Evolutionary conservation across 129 eudicot genomes (phyloP).

Genomic region (Heracleum sosnowskyi): DNA sequence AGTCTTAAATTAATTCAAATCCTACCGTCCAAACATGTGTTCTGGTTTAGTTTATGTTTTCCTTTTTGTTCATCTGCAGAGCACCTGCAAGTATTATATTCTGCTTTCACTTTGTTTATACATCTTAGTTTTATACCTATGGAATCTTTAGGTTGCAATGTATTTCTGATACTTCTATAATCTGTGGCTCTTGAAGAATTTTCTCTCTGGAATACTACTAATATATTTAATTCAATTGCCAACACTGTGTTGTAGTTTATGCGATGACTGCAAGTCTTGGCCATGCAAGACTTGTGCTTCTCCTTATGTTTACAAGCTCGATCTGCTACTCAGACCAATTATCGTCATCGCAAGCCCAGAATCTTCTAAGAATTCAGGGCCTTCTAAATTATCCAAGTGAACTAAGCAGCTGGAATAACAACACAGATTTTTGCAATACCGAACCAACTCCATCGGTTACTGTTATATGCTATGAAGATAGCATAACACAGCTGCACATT

Average conservation of each 20-base stretch:
- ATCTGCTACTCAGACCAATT: conserved; percentile 28
- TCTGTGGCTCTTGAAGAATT: neutral
- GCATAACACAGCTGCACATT: conserved; percentile 75
- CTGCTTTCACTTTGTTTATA: conserved; percentile 1
- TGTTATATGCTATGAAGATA: conserved; percentile 63
- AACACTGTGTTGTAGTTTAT: conserved; percentile 18
- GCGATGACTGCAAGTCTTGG: conserved; percentile 28
- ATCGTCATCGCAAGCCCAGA: conserved; percentile 54
- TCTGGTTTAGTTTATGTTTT: neutral
- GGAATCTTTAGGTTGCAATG: neutral
- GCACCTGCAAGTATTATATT: neutral
- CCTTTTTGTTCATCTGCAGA: neutral
- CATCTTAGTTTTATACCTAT: neutral
- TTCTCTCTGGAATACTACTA: neutral
- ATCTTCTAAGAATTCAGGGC: conserved; percentile 49
- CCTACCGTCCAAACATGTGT: conserved; percentile 2
- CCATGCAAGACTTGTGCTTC: conserved; percentile 13
- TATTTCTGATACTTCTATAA: neutral
- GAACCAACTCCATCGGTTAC: conserved; percentile 54
- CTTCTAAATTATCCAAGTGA: conserved; percentile 46
- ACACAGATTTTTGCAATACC: conserved; percentile 57
- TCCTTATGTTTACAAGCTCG: conserved; percentile 27
- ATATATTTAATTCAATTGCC: neutral
- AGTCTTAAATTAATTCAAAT: neutral
- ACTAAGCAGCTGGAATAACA: conserved; percentile 50